Percentiles rank a stretch among this genome's conserved stretches.
phyloP scores from a whole-genome alignment of 371 early-diverging fungal genomes.

The Mucor lusitanicus region DNA sequence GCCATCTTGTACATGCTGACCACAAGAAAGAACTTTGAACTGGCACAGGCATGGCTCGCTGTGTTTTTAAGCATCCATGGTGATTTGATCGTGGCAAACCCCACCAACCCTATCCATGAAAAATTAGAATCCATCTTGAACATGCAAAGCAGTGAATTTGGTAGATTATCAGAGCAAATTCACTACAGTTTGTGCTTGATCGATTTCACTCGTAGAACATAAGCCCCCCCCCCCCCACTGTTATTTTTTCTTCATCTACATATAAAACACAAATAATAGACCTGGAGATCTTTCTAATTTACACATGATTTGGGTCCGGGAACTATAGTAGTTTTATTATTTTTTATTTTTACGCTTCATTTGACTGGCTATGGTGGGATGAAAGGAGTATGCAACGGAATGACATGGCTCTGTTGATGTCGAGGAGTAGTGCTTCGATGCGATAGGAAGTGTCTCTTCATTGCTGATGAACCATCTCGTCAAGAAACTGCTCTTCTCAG shows the following conservation, averaged over 20 bases:
- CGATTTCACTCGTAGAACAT: slow-evolving; percentile 71
- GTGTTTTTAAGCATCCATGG: slow-evolving; percentile 79
- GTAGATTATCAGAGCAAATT: slow-evolving; percentile 69
- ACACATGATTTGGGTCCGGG: slow-evolving; percentile 9
- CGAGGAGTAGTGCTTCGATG: background rate
- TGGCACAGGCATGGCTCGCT: slow-evolving; percentile 80
- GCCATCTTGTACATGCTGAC: slow-evolving; percentile 64
- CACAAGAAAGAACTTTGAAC: slow-evolving; percentile 80
- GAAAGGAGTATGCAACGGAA: slow-evolving; percentile 11
- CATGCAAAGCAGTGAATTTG: slow-evolving; percentile 60
- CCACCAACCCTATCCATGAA: slow-evolving; percentile 49
- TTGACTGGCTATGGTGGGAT: slow-evolving; percentile 15
- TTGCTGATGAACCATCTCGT: slow-evolving; percentile 13
- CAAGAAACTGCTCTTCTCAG: slow-evolving; percentile 12
- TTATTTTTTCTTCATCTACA: no score
- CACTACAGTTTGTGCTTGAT: slow-evolving; percentile 83
- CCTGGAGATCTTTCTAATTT: background rate
- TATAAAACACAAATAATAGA: background rate
- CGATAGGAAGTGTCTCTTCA: background rate
- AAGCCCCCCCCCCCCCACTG: no score
- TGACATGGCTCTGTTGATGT: background rate
- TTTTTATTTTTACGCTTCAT: slow-evolving; percentile 10
- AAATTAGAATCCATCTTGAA: slow-evolving; percentile 47
- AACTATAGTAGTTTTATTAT: background rate
- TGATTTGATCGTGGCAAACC: slow-evolving; percentile 72